These are phyloP conservation scores for Colletotrichum tabaci DNA, from an alignment of 2,329 filamentous ascomycete species.

Conservation along the genomic window DNA sequence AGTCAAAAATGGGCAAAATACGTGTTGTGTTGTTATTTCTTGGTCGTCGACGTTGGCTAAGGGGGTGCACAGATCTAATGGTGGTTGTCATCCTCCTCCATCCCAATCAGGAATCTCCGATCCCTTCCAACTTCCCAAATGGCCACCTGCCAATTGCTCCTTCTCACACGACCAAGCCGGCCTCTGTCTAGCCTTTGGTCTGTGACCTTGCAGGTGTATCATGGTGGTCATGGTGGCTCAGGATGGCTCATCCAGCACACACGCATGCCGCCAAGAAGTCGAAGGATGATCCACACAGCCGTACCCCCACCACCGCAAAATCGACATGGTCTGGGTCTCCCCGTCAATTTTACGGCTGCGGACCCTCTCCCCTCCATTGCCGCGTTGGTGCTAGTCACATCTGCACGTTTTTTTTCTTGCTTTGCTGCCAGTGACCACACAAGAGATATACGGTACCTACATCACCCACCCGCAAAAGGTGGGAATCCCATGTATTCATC, in stretches of 20 bases:
- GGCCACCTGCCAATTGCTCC: no score
- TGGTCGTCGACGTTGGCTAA: no score
- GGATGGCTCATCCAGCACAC: conserved; percentile 21
- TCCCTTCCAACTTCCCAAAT: not conserved
- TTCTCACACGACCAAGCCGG: not conserved
- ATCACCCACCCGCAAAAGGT: conserved; percentile 13
- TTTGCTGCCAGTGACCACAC: not conserved
- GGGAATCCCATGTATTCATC: not conserved
- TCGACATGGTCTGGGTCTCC: conserved; percentile 17
- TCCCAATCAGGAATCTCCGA: no score
- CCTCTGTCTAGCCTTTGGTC: not conserved
- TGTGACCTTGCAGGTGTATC: conserved; percentile 20
- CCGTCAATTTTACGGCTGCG: conserved; percentile 30
- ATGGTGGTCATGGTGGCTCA: conserved; percentile 23
- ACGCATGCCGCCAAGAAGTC: conserved; percentile 2
- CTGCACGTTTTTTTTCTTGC: conserved; percentile 1
- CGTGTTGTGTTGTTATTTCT: no score
- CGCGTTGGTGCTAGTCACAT: conserved; percentile 3
- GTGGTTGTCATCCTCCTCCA: no score
- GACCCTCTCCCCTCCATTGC: conserved; percentile 8
- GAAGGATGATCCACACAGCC: conserved; percentile 35
- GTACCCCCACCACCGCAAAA: conserved; percentile 25
- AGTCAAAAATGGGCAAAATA: no score
- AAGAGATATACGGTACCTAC: conserved; percentile 35
- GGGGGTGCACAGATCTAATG: no score